Evolutionary conservation across 2,329 filamentous ascomycete species (phyloP).

Genomic region (Ilyonectria sp.): DNA sequence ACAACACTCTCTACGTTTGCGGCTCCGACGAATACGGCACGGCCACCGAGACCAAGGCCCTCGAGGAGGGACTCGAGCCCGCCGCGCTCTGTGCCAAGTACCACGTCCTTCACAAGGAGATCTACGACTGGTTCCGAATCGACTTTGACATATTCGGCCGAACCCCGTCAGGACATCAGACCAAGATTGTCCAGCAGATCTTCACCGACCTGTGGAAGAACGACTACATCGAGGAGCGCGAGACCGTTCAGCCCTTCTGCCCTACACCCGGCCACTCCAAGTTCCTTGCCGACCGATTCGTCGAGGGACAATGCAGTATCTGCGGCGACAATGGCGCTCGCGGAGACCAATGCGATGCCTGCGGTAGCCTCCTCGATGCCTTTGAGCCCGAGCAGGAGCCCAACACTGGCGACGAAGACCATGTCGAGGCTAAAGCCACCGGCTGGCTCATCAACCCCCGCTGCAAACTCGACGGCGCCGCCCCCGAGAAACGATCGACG

Average conservation of each 20-base stretch:
- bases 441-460: slow-evolving; percentile 82
- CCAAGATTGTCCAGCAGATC: slow-evolving; percentile 92
- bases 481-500: slow-evolving; percentile 84
- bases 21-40: slow-evolving; percentile 96
- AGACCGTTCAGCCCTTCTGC: slow-evolving; percentile 92
- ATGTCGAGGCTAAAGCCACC: slow-evolving; percentile 55
- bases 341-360: slow-evolving; percentile 83
- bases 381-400: slow-evolving; percentile 68
- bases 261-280: slow-evolving; percentile 74
- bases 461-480: slow-evolving; percentile 91
- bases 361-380: slow-evolving; percentile 80
- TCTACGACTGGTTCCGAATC: slow-evolving; percentile 98
- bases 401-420: slow-evolving; percentile 51
- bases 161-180: slow-evolving; percentile 91
- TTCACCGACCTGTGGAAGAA: slow-evolving; percentile 91
- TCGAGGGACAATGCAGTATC: slow-evolving; percentile 84
- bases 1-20: slow-evolving; percentile 88
- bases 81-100: slow-evolving; percentile 93
- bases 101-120: slow-evolving; percentile 88
- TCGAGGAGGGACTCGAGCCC: slow-evolving; percentile 88
- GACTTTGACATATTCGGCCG: slow-evolving; percentile 95
- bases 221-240: slow-evolving; percentile 88
- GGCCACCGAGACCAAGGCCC: slow-evolving; percentile 94
- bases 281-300: slow-evolving; percentile 89
- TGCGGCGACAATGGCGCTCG: slow-evolving; percentile 81